These are phyloP conservation scores for Apiospora rasikravindrae DNA, from an alignment of 2,329 filamentous ascomycete genomes.

Conservation along the genomic window DNA sequence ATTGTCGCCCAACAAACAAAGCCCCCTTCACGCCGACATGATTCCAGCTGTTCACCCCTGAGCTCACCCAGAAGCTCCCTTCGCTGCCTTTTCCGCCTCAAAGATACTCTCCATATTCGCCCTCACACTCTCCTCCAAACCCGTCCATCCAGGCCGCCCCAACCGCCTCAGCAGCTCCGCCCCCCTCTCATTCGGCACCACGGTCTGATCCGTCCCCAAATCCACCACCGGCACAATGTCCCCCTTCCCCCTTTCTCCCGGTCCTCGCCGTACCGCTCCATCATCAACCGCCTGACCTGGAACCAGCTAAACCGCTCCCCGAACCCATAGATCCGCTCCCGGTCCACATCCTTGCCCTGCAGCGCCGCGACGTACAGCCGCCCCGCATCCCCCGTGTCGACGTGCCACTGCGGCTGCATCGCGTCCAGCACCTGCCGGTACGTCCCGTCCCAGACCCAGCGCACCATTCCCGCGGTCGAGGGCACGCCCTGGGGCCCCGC, in stretches of 20 bases:
- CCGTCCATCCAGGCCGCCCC: constrained; percentile 30
- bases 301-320: constrained; percentile 38
- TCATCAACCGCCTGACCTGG: constrained; percentile 36
- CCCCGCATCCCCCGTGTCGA: constrained; percentile 38
- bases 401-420: constrained; percentile 38
- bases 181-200: constrained; percentile 36
- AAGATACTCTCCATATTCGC: constrained; percentile 31
- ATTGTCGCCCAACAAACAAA: not conserved
- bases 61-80: not conserved
- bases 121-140: constrained; percentile 30
- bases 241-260: too few species aligned
- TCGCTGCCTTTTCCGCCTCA: not conserved
- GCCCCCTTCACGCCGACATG: too few species aligned
- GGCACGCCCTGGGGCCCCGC: constrained; percentile 35
- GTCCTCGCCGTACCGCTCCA: constrained; percentile 34
- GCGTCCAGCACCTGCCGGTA: constrained; percentile 29
- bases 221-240: constrained; percentile 31
- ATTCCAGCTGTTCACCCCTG: not conserved
- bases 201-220: constrained; percentile 37
- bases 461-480: constrained; percentile 41
- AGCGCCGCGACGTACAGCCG: constrained; percentile 40
- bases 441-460: constrained; percentile 36
- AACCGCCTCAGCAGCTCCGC: constrained; percentile 28
- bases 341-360: constrained; percentile 30
- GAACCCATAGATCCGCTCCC: constrained; percentile 40